Conservation (phyloP, 1,139 yeast species). For the Blastobotrys raffinosifermentans region DNA sequence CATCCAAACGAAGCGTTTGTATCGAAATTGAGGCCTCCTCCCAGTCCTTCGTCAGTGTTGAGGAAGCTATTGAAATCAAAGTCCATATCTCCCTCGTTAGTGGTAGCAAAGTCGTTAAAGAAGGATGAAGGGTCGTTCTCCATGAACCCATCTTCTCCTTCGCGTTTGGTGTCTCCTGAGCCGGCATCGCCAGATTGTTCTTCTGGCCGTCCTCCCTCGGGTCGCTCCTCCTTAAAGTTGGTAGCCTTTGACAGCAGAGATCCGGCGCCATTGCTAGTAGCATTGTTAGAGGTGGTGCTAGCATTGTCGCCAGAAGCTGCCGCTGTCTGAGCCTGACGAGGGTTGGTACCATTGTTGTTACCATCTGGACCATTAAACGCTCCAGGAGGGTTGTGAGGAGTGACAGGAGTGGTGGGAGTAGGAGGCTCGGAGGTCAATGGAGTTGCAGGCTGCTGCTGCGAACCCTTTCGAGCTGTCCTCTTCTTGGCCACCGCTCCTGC, state of each 20-base stretch:
- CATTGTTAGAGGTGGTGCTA: constrained; percentile 4
- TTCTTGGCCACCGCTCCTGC: constrained; percentile 21
- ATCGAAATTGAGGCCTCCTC: constrained; percentile 26
- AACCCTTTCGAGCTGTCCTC: constrained; percentile 22
- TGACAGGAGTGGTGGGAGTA: constrained; percentile 37
- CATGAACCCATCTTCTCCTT: constrained; percentile 17
- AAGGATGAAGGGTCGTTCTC: constrained; percentile 27
- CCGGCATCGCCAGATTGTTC: too few relatives aligned
- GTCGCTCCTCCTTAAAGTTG: constrained; percentile 15
- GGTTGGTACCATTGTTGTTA: constrained; percentile 5
- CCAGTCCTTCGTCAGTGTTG: constrained; percentile 29
- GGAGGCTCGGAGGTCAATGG: constrained; percentile 34
- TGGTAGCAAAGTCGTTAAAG: constrained; percentile 28
- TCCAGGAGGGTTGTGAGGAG: constrained; percentile 29
- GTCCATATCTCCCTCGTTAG: constrained; percentile 30
- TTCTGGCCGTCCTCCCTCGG: not conserved
- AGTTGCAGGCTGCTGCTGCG: constrained; percentile 29
- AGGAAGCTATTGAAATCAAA: constrained; percentile 33
- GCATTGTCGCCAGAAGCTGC: constrained; percentile 4
- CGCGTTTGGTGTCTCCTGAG: constrained; percentile 9
- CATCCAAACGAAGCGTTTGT: constrained; percentile 24
- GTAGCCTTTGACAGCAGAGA: constrained; percentile 22
- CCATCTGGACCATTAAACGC: constrained; percentile 16
- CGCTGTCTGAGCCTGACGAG: constrained; percentile 4
- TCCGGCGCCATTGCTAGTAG: constrained; percentile 6